Conservation (phyloP, 345 rosid genomes). For the Geranium brycei region DNA sequence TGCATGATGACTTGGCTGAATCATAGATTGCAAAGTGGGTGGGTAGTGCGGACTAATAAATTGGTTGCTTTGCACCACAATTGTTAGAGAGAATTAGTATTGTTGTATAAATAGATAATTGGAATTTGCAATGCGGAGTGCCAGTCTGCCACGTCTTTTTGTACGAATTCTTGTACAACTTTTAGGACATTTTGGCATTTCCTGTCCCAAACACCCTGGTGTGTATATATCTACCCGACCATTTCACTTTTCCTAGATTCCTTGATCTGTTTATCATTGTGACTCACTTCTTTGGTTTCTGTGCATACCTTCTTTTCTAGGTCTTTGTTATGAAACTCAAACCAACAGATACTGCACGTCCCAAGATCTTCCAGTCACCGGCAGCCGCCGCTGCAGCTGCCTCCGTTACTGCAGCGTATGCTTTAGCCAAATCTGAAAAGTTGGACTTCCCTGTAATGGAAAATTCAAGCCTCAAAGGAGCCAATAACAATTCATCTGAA, state of each 20-base stretch:
- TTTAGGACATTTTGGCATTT: too few species aligned
- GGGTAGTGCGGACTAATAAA: too few species aligned
- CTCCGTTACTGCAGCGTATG: slow-evolving; percentile 94
- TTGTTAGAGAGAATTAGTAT: too few species aligned
- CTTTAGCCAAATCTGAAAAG: slow-evolving; percentile 74
- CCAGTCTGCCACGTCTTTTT: too few species aligned
- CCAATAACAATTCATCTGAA: slow-evolving; percentile 18
- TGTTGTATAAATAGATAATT: too few species aligned
- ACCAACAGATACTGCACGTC: slow-evolving; percentile 47
- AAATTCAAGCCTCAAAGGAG: slow-evolving; percentile 24
- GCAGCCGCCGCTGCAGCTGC: slow-evolving; percentile 99
- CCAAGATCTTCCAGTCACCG: slow-evolving; percentile 79
- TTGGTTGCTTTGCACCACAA: too few species aligned
- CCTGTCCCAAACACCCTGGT: too few species aligned
- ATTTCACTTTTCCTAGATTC: not conserved
- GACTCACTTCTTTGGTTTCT: slow-evolving; percentile 1
- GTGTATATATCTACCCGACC: not conserved
- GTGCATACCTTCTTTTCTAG: slow-evolving; percentile 19
- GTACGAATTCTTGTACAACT: too few species aligned
- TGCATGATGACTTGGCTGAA: too few species aligned
- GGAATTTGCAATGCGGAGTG: too few species aligned
- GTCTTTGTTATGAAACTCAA: slow-evolving; percentile 71
- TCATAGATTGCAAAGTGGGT: too few species aligned
- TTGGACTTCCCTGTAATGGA: slow-evolving; percentile 36
- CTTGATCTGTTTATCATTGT: not conserved